Evolutionary conservation across 2,329 filamentous ascomycete genomes (phyloP).

Genomic region (Neofusicoccum kwambonambiense): DNA sequence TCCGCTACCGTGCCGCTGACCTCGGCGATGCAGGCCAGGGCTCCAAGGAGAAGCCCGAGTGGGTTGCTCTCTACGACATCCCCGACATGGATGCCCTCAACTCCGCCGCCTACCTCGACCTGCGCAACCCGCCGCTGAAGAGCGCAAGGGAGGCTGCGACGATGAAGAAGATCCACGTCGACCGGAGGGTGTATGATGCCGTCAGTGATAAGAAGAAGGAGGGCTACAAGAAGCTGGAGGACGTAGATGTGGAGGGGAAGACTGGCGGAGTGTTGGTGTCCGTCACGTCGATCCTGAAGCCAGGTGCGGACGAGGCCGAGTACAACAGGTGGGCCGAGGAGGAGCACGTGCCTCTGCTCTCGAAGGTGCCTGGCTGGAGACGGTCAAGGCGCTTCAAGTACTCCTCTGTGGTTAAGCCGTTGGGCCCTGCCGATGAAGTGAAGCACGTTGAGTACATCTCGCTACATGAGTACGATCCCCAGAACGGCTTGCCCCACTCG

Average conservation of each 20-base stretch:
- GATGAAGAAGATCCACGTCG: slow-evolving; percentile 66
- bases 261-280: slow-evolving; percentile 62
- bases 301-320: slow-evolving; percentile 54
- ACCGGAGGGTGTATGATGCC: slow-evolving; percentile 69
- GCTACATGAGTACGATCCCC: slow-evolving; percentile 69
- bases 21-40: slow-evolving; percentile 34
- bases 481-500: slow-evolving; percentile 65
- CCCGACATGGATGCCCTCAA: slow-evolving; percentile 70
- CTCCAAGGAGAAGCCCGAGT: slow-evolving; percentile 59
- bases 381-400: slow-evolving; percentile 70
- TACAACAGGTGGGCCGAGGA: slow-evolving; percentile 70
- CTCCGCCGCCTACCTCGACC: slow-evolving; percentile 65
- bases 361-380: slow-evolving; percentile 76
- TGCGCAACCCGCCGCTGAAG: slow-evolving; percentile 59
- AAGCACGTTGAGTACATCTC: slow-evolving; percentile 55
- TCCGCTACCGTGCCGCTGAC: slow-evolving; percentile 73
- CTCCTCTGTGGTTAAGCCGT: slow-evolving; percentile 52
- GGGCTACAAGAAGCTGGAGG: slow-evolving; percentile 60
- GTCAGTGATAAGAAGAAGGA: slow-evolving; percentile 54
- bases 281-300: slow-evolving; percentile 59
- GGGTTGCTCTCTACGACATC: slow-evolving; percentile 80
- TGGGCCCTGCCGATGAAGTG: slow-evolving; percentile 40
- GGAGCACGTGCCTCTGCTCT: slow-evolving; percentile 70
- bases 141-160: slow-evolving; percentile 60
- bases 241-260: slow-evolving; percentile 58